phyloP scores from a whole-genome alignment of 2,329 filamentous ascomycete species.

The Plectosphaerella cucumerina region DNA sequence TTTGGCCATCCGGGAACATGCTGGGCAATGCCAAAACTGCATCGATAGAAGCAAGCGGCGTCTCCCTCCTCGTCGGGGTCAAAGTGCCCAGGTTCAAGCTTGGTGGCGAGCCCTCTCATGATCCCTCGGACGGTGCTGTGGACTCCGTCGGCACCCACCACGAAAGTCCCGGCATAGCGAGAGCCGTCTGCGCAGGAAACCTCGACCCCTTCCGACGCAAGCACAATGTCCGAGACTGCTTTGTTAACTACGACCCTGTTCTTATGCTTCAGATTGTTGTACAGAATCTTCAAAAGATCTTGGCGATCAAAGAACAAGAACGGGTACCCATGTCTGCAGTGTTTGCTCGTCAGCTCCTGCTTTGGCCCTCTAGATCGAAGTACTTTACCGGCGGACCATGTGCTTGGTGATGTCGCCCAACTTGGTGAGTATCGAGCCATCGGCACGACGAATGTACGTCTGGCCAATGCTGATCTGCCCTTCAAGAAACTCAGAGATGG shows the following conservation, averaged over 20 bases:
- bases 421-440: constrained; percentile 2
- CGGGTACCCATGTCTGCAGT: constrained; percentile 20
- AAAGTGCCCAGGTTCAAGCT: constrained; percentile 19
- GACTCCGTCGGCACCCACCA: constrained; percentile 36
- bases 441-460: background rate
- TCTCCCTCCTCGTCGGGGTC: constrained; percentile 11
- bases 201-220: constrained; percentile 9
- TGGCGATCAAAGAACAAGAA: constrained; percentile 30
- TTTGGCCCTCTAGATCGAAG: background rate
- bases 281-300: constrained; percentile 25
- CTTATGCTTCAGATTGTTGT: constrained; percentile 26
- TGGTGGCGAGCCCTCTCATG: constrained; percentile 18
- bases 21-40: constrained; percentile 33
- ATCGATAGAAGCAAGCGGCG: constrained; percentile 22
- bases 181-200: constrained; percentile 26
- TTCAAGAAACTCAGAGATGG: constrained; percentile 12
- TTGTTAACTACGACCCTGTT: constrained; percentile 11
- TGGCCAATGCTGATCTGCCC: constrained; percentile 7
- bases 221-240: constrained; percentile 10
- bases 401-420: background rate
- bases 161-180: constrained; percentile 23
- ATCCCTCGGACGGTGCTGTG: constrained; percentile 30
- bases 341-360: background rate
- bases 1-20: constrained; percentile 15
- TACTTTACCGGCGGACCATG: background rate